Conservation (phyloP, 2,329 filamentous ascomycete species). For the Sclerotinia glacialis region DNA sequence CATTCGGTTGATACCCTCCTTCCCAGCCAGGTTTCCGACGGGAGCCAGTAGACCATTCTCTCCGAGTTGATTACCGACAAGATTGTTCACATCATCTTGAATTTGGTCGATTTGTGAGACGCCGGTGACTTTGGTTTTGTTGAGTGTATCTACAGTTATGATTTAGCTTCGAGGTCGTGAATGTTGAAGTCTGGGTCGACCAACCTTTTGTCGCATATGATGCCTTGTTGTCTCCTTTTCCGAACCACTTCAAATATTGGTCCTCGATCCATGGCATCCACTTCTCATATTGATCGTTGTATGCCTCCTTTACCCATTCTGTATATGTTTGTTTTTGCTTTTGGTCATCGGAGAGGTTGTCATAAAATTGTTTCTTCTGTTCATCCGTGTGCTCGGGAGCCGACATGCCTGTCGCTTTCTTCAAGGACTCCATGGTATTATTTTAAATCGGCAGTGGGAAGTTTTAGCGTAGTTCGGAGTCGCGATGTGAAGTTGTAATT, state of each 20-base stretch:
- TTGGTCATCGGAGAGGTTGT: slow-evolving; percentile 27
- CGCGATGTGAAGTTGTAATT: not conserved
- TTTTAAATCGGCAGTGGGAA: too few species aligned
- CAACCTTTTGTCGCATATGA: slow-evolving; percentile 67
- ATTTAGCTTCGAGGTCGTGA: not conserved
- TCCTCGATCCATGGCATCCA: slow-evolving; percentile 80
- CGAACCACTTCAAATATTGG: slow-evolving; percentile 66
- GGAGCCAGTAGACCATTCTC: slow-evolving; percentile 65
- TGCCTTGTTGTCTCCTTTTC: slow-evolving; percentile 71
- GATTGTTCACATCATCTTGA: slow-evolving; percentile 18
- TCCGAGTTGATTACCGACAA: slow-evolving; percentile 56
- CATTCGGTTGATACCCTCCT: slow-evolving; percentile 63
- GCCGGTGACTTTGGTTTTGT: slow-evolving; percentile 68
- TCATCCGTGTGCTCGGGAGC: slow-evolving; percentile 25
- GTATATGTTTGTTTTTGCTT: slow-evolving; percentile 38
- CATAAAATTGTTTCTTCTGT: slow-evolving; percentile 27
- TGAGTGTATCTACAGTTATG: slow-evolving; percentile 54
- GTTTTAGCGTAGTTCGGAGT: not conserved
- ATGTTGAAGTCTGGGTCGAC: slow-evolving; percentile 23
- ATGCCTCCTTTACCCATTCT: slow-evolving; percentile 59
- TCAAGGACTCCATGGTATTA: slow-evolving; percentile 6
- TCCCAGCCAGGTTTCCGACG: slow-evolving; percentile 58
- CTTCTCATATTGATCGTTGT: slow-evolving; percentile 69
- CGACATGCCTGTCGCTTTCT: not conserved
- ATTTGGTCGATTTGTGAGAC: slow-evolving; percentile 44